Evolutionary conservation across 768 basidiomycete genomes (phyloP).

Genomic region (Boletus bicolor): DNA sequence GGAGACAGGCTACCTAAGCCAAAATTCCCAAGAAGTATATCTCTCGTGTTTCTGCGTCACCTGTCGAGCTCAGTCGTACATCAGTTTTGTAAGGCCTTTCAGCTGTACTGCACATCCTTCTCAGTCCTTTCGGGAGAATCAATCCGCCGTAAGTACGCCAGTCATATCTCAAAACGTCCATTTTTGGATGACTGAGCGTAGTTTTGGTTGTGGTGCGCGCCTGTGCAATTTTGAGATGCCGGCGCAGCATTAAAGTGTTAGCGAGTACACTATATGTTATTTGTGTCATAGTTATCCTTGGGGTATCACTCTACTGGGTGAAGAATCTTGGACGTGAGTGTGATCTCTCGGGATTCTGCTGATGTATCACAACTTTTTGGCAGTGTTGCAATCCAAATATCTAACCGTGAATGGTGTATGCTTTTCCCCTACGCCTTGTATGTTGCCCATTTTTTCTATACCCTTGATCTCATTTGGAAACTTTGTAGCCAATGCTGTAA

Average conservation of each 20-base stretch:
- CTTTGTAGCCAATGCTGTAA: slow-evolving; percentile 6
- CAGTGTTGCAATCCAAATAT: slow-evolving; percentile 8
- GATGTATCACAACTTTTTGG: neutral
- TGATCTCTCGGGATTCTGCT: neutral
- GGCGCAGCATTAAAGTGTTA: neutral
- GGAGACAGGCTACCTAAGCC: slow-evolving; percentile 20
- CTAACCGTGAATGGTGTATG: slow-evolving; percentile 16
- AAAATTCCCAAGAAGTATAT: slow-evolving; percentile 15
- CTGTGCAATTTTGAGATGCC: slow-evolving; percentile 23
- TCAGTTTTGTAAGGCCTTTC: slow-evolving; percentile 17
- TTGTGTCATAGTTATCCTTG: slow-evolving; percentile 2
- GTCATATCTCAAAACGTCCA: neutral
- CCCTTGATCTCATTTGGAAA: neutral
- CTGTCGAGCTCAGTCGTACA: neutral
- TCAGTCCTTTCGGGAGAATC: slow-evolving; percentile 18
- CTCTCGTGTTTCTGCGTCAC: neutral
- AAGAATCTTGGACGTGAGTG: neutral
- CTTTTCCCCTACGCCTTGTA: slow-evolving; percentile 1
- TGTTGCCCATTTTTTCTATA: neutral
- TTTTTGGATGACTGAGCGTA: neutral
- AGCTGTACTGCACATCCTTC: neutral
- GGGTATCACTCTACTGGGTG: neutral
- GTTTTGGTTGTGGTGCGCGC: slow-evolving; percentile 25
- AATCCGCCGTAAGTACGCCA: slow-evolving; percentile 19
- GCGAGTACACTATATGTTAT: slow-evolving; percentile 8